phyloP scores from a whole-genome alignment of 2,329 filamentous ascomycete species.

The Ascochyta koolunga region DNA sequence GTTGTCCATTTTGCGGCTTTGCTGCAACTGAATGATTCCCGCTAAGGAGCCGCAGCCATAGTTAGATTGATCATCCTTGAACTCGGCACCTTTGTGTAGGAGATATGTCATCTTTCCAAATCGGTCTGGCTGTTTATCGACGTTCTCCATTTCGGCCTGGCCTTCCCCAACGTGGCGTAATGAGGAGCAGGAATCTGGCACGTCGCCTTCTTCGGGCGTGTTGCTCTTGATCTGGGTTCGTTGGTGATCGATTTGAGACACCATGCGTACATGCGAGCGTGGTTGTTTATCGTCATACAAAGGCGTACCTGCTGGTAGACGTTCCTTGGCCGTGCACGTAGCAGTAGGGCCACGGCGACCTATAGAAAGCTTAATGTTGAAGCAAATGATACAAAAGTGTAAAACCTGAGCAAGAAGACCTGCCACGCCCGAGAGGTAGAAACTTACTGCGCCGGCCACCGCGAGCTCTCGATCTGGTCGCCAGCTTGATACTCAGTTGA shows the following conservation, averaged over 20 bases:
- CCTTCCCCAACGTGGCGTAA: slow-evolving; percentile 14
- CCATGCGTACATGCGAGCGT: slow-evolving; percentile 34
- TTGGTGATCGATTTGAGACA: slow-evolving; percentile 16
- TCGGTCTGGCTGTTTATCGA: background rate
- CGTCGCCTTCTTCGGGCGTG: slow-evolving; percentile 7
- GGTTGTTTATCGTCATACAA: slow-evolving; percentile 7
- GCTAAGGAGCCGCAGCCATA: slow-evolving; percentile 24
- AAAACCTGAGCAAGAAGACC: no score
- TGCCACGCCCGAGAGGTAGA: background rate
- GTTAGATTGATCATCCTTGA: slow-evolving; percentile 17
- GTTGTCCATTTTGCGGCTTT: slow-evolving; percentile 24
- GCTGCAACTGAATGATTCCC: slow-evolving; percentile 31
- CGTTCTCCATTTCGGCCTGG: background rate
- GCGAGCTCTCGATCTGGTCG: slow-evolving; percentile 22
- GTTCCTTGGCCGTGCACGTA: slow-evolving; percentile 18
- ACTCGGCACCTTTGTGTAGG: slow-evolving; percentile 21
- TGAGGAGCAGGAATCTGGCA: slow-evolving; percentile 18
- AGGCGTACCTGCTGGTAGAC: slow-evolving; percentile 25
- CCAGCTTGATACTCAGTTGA: slow-evolving; percentile 19
- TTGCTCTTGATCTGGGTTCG: background rate
- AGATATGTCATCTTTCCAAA: slow-evolving; percentile 40
- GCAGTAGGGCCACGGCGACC: slow-evolving; percentile 28
- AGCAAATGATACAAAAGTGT: background rate
- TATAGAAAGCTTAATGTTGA: slow-evolving; percentile 8
- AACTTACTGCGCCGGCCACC: slow-evolving; percentile 33